Evolutionary conservation across 768 basidiomycete species (phyloP).

Genomic region (Mrakia gelida): DNA sequence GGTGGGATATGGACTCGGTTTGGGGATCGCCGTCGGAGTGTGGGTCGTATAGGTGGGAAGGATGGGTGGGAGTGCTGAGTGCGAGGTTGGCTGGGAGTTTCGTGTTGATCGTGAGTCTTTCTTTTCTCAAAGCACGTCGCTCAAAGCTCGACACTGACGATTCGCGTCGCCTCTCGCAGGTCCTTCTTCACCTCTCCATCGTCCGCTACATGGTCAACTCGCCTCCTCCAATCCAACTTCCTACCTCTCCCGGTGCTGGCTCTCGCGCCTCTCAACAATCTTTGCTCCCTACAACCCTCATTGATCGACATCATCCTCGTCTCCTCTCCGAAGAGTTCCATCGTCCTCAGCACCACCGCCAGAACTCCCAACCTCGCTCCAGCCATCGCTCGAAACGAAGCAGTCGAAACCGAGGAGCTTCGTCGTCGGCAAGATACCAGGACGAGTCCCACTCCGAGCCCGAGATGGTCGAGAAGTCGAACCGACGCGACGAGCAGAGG

Average conservation of each 20-base stretch:
- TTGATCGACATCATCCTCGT: constrained; percentile 4
- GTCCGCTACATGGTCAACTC: background rate
- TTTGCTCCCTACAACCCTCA: background rate
- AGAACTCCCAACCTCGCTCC: background rate
- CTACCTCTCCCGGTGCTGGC: background rate
- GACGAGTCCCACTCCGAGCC: background rate
- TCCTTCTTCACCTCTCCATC: constrained; percentile 7
- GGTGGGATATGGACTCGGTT: constrained; percentile 13
- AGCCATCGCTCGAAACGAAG: background rate
- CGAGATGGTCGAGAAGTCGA: background rate
- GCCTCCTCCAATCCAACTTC: background rate
- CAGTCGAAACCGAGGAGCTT: background rate
- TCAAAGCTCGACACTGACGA: background rate
- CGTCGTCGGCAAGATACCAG: background rate
- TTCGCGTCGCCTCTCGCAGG: background rate
- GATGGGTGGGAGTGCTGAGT: constrained; percentile 17
- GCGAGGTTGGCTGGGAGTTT: constrained; percentile 6
- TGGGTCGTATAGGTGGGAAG: constrained; percentile 3
- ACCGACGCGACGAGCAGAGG: background rate
- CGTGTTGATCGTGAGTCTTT: constrained; percentile 6
- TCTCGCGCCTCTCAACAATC: background rate
- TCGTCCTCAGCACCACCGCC: background rate
- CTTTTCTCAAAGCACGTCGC: background rate
- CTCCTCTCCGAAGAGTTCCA: constrained; percentile 13
- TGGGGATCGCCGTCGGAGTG: background rate